These are phyloP conservation scores for Durusdinium trenchii DNA, from an alignment of 73 alveolate species.

Conservation along the genomic window DNA sequence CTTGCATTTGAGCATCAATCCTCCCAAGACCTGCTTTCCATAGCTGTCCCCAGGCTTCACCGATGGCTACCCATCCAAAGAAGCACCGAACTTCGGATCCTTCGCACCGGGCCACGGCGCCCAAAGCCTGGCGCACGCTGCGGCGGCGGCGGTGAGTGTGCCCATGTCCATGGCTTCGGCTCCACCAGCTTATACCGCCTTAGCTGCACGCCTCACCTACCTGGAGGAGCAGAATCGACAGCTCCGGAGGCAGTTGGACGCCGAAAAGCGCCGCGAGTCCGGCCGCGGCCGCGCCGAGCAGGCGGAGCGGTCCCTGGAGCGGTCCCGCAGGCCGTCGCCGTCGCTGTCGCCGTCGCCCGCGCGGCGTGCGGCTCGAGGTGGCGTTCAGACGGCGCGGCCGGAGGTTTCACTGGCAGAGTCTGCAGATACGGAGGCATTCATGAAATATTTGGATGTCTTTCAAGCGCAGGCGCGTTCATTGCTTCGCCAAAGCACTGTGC, in stretches of 20 bases:
- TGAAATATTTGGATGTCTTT: slow-evolving; percentile 76
- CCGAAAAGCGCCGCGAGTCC: slow-evolving; percentile 37
- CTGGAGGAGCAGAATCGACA: slow-evolving; percentile 82
- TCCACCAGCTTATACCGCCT: slow-evolving; percentile 37
- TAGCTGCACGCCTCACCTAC: slow-evolving; percentile 51
- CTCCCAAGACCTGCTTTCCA: background rate
- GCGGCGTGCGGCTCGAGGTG: background rate
- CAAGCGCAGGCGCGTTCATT: slow-evolving; percentile 69
- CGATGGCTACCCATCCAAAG: background rate
- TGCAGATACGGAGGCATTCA: slow-evolving; percentile 69
- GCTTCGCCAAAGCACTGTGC: too few relatives aligned
- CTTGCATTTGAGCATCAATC: too few relatives aligned
- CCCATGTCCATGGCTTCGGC: slow-evolving; percentile 13
- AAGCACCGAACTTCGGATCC: too few relatives aligned
- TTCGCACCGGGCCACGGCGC: too few relatives aligned
- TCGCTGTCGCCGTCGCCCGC: background rate
- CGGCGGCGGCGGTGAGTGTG: background rate
- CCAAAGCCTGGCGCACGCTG: slow-evolving; percentile 8
- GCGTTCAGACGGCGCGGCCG: background rate
- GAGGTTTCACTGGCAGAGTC: background rate
- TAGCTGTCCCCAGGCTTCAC: background rate
- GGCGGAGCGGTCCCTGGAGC: background rate
- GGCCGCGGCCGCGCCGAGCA: background rate
- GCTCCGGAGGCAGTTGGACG: slow-evolving; percentile 24
- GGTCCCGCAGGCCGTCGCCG: background rate